phyloP scores from a whole-genome alignment of 345 rosid species.

The Euphorbia peplus region DNA sequence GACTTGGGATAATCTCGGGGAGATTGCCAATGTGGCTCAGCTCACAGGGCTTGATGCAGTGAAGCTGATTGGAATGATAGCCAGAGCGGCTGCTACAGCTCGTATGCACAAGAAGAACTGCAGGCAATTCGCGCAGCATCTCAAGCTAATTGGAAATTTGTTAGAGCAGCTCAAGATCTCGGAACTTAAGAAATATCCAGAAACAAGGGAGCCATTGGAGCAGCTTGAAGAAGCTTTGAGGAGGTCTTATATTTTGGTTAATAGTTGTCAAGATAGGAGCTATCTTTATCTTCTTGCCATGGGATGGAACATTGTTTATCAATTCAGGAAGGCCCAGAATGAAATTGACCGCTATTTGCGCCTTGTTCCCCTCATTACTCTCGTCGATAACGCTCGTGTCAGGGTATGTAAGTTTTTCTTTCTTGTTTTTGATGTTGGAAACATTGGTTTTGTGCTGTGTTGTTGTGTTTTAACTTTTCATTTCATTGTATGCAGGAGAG shows the following conservation, averaged over 20 bases:
- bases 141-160: conserved; percentile 85
- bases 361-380: conserved; percentile 89
- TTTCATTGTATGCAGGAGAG: conserved; percentile 56
- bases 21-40: conserved; percentile 73
- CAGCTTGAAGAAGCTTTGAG: conserved; percentile 92
- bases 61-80: conserved; percentile 74
- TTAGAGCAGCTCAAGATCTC: conserved; percentile 85
- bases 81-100: conserved; percentile 78
- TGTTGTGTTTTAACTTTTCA: conserved; percentile 11
- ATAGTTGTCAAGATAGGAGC: conserved; percentile 88
- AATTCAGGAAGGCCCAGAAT: conserved; percentile 86
- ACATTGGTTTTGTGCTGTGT: not conserved
- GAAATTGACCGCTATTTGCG: conserved; percentile 93
- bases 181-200: conserved; percentile 89
- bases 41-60: conserved; percentile 83
- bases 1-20: conserved; percentile 83
- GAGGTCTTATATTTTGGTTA: conserved; percentile 73
- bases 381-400: conserved; percentile 92
- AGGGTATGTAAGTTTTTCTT: conserved; percentile 47
- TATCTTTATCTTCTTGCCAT: conserved; percentile 91
- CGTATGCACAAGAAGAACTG: conserved; percentile 97
- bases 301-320: conserved; percentile 99
- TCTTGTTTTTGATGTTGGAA: not conserved
- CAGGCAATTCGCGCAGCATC: conserved; percentile 87
- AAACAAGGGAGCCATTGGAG: conserved; percentile 94